phyloP scores from a whole-genome alignment of 805 yeast genomes.

The Lipomyces starkeyi region DNA sequence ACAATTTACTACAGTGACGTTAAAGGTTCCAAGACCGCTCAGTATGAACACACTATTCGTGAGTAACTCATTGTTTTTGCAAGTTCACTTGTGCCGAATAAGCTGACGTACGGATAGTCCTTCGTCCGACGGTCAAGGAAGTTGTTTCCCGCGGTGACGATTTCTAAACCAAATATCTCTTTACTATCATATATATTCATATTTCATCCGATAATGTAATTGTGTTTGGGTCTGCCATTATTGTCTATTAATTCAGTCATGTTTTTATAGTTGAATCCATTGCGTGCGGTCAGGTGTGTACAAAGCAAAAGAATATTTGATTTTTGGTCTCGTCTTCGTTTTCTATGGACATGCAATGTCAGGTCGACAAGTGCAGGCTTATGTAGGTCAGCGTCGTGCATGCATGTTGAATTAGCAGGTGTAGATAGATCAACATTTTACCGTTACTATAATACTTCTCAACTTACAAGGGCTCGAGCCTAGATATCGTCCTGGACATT shows the following conservation, averaged over 20 bases:
- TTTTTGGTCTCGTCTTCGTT: neutral
- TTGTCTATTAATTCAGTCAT: neutral
- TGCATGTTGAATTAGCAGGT: neutral
- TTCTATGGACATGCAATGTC: neutral
- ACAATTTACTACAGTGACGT: conserved; percentile 53
- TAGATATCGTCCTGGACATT: neutral
- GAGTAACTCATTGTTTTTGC: neutral
- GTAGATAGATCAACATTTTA: neutral
- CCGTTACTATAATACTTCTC: neutral
- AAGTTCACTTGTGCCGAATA: too few relatives aligned
- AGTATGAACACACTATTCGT: conserved; percentile 81
- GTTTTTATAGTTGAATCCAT: neutral
- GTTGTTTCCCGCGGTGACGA: conserved; percentile 96
- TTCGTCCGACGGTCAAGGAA: conserved; percentile 92
- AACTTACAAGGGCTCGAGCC: neutral
- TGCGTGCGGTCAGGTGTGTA: neutral
- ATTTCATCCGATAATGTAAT: neutral
- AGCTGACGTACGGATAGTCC: conserved; percentile 52
- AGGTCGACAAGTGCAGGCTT: neutral
- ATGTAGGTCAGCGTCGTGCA: neutral
- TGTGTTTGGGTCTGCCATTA: neutral
- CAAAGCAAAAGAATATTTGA: neutral
- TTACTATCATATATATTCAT: neutral
- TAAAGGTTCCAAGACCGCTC: conserved; percentile 91
- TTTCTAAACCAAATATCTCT: conserved; percentile 53